phyloP scores from a whole-genome alignment of 2,329 filamentous ascomycete species.

The Alternaria tenuissima region DNA sequence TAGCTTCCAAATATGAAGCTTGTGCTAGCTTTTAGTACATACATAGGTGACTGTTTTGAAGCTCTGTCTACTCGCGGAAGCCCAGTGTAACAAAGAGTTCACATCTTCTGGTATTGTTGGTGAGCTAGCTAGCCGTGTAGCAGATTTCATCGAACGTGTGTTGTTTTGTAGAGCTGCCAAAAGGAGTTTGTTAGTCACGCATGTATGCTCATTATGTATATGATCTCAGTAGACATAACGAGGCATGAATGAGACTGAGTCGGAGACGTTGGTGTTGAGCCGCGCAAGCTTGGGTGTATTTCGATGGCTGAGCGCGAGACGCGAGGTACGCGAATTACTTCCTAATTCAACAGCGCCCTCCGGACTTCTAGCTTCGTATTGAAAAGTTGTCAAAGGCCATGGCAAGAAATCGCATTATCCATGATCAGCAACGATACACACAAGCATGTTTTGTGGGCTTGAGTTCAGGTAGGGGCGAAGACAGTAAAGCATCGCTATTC shows the following conservation, averaged over 20 bases:
- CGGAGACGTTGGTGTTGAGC: not conserved
- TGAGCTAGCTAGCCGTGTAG: no score
- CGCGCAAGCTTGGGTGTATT: not conserved
- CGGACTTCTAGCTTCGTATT: not conserved
- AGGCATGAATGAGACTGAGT: not conserved
- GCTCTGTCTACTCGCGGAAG: not conserved
- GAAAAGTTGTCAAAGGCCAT: not conserved
- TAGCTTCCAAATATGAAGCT: not conserved
- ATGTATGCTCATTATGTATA: no score
- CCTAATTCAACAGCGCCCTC: not conserved
- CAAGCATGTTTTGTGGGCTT: not conserved
- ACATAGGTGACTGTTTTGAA: not conserved
- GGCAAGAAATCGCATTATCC: not conserved
- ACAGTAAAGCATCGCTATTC: not conserved
- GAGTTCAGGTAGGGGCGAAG: not conserved
- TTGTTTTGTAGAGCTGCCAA: no score
- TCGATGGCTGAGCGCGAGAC: not conserved
- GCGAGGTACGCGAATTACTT: not conserved
- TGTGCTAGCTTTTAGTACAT: not conserved
- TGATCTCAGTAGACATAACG: not conserved
- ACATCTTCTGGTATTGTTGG: no score
- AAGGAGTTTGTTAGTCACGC: no score
- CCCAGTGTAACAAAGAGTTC: not conserved
- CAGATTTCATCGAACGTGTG: no score
- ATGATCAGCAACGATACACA: not conserved